Evolutionary conservation across 768 basidiomycete species (phyloP).

Genomic region (Lentinula raphanica): DNA sequence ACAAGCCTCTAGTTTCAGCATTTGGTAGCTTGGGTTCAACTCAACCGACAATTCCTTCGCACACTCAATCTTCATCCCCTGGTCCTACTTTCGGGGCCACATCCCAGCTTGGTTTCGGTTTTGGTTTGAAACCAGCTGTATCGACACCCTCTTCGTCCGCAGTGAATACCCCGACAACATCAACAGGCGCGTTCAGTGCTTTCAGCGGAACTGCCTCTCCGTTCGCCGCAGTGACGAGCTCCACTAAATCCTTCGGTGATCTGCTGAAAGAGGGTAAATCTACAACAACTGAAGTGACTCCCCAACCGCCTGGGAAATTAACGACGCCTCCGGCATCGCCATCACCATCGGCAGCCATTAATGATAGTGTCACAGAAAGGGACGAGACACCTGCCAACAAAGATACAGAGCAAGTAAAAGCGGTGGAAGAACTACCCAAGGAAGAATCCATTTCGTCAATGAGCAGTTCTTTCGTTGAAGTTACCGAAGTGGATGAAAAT

Average conservation of each 20-base stretch:
- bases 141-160: constrained; percentile 21
- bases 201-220: constrained; percentile 40
- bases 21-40: constrained; percentile 22
- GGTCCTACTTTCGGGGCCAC: constrained; percentile 34
- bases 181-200: constrained; percentile 44
- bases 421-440: constrained; percentile 10
- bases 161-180: constrained; percentile 19
- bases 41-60: constrained; percentile 11
- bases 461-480: constrained; percentile 46
- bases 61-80: constrained; percentile 14
- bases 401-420: constrained; percentile 11
- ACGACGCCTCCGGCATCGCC: constrained; percentile 15
- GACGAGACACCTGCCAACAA: background rate
- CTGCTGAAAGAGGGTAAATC: constrained; percentile 37
- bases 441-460: constrained; percentile 36
- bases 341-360: constrained; percentile 9
- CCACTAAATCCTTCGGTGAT: constrained; percentile 56
- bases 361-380: background rate
- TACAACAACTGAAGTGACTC: background rate
- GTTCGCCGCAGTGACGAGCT: constrained; percentile 37
- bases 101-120: constrained; percentile 15
- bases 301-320: background rate
- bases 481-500: constrained; percentile 23
- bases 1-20: constrained; percentile 30
- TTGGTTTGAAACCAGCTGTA: constrained; percentile 27